These are phyloP conservation scores for Gossypium turneri DNA, from an alignment of 345 rosid genomes.

Conservation along the genomic window DNA sequence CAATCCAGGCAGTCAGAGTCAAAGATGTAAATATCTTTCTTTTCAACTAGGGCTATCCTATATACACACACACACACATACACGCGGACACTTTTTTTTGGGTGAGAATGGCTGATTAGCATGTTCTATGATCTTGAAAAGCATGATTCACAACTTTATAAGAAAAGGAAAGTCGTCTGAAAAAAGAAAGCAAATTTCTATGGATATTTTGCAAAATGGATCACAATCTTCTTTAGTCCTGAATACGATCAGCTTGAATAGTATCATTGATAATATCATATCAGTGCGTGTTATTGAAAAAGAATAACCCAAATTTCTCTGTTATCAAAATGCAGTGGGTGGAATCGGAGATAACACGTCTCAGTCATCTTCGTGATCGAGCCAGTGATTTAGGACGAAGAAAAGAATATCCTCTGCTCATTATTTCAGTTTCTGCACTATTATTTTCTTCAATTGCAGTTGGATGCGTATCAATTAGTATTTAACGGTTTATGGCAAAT, in stretches of 20 bases:
- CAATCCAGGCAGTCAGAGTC: conserved; percentile 87
- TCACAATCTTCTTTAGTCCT: not conserved
- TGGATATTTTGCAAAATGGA: not conserved
- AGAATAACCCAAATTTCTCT: not conserved
- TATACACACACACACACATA: not conserved
- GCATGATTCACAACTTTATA: not conserved
- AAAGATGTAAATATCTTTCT: conserved; percentile 65
- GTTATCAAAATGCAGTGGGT: conserved; percentile 56
- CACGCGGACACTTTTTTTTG: not conserved
- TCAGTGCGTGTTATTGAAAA: not conserved
- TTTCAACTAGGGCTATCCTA: not conserved
- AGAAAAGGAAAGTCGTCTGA: not conserved
- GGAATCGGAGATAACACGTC: conserved; percentile 80
- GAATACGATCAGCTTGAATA: not conserved
- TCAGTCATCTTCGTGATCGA: conserved; percentile 97
- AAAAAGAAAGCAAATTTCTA: not conserved
- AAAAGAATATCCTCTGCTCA: conserved; percentile 89
- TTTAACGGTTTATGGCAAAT: not conserved
- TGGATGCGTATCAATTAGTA: not conserved
- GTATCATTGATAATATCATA: not conserved
- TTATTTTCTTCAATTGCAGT: not conserved
- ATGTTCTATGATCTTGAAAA: not conserved
- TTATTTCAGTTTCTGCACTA: not conserved
- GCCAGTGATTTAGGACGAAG: conserved; percentile 93
- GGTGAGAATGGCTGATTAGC: not conserved